phyloP scores from a whole-genome alignment of 257 asterid genomes.

The Henckelia pumila region DNA sequence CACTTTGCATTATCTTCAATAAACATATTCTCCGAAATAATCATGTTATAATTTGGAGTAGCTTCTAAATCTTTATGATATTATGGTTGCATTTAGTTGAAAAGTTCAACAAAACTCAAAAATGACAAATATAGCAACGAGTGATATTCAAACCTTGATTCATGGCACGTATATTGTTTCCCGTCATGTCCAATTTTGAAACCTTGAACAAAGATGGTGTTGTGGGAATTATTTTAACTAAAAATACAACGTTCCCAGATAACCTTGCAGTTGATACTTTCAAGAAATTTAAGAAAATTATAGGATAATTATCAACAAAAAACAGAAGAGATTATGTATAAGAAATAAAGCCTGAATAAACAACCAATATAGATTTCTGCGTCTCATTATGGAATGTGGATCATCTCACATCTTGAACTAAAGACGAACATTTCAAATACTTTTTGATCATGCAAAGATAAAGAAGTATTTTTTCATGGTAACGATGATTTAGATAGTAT shows the following conservation, averaged over 20 bases:
- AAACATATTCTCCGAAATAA: constrained; percentile 92
- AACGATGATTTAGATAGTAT: constrained; percentile 87
- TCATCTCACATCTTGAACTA: constrained; percentile 60
- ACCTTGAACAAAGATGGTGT: constrained; percentile 67
- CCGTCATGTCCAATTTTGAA: constrained; percentile 62
- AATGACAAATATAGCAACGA: not conserved
- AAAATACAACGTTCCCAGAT: constrained; percentile 46
- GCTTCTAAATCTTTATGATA: constrained; percentile 42
- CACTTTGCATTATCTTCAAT: constrained; percentile 75
- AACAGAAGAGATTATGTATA: not conserved
- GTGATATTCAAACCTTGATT: constrained; percentile 54
- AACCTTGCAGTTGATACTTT: constrained; percentile 48
- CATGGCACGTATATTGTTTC: constrained; percentile 65
- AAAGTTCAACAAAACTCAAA: constrained; percentile 7
- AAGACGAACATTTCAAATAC: constrained; percentile 47
- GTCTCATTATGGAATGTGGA: constrained; percentile 84
- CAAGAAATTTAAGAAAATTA: constrained; percentile 16
- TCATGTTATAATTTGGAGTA: constrained; percentile 79
- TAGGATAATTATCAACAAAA: constrained; percentile 11
- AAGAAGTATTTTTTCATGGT: constrained; percentile 88
- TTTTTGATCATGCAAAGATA: constrained; percentile 83
- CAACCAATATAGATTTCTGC: constrained; percentile 76
- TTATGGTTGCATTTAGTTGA: constrained; percentile 22
- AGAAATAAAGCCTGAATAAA: constrained; percentile 65
- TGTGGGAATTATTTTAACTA: constrained; percentile 76